Evolutionary conservation across 176 grass and related monocot species (phyloP).

Genomic region (Saccharum officinarum): DNA sequence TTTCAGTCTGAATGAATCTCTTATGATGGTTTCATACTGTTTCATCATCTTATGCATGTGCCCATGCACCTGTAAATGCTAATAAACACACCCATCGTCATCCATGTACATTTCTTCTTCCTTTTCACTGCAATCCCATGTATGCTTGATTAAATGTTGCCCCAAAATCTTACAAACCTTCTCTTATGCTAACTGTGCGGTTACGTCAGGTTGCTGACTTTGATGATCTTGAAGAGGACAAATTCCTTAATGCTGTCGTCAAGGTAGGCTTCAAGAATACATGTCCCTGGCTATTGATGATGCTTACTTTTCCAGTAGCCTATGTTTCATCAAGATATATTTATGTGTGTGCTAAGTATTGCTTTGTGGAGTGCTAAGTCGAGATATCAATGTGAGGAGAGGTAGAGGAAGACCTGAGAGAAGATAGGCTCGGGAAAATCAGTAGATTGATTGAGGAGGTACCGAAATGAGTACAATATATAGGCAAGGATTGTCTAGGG

Average conservation of each 20-base stretch:
- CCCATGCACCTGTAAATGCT: neutral
- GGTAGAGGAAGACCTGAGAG: no score
- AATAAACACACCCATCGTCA: neutral
- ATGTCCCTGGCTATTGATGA: neutral
- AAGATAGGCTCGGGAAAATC: no score
- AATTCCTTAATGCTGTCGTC: constrained; percentile 92
- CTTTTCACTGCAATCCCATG: neutral
- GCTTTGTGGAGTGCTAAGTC: no score
- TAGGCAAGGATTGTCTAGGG: no score
- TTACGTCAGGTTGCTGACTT: constrained; percentile 57
- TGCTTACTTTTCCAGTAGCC: neutral
- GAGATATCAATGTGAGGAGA: no score
- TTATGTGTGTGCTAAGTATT: neutral
- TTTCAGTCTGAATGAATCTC: neutral
- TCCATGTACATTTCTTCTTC: neutral
- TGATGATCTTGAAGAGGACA: constrained; percentile 64
- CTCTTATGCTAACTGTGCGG: constrained; percentile 28
- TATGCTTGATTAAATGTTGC: neutral
- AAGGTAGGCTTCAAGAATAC: constrained; percentile 59
- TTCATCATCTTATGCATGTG: constrained; percentile 7
- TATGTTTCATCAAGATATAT: neutral
- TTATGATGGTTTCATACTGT: neutral
- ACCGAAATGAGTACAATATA: no score
- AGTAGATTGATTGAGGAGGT: no score
- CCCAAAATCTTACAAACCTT: neutral